Conservation (phyloP, 1,139 yeast genomes). For the Saccharomyces hybrid region DNA sequence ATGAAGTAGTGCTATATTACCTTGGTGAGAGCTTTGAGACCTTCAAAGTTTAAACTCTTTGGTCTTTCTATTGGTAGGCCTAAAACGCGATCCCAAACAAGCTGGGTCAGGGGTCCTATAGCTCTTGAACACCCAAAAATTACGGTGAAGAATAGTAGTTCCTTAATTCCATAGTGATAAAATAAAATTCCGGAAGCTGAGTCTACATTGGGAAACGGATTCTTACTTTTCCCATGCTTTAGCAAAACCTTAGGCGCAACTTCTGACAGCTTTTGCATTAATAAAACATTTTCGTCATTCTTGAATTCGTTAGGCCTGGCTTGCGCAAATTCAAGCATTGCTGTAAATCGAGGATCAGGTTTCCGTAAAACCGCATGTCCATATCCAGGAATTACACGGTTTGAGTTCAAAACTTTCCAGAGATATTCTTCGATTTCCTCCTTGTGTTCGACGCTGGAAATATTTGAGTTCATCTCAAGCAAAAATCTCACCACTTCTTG, state of each 20-base stretch:
- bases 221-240: constrained; percentile 55
- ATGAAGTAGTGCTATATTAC: neutral
- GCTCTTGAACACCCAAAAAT: constrained; percentile 55
- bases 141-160: constrained; percentile 50
- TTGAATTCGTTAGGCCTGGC: constrained; percentile 30
- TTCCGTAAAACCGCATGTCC: constrained; percentile 96
- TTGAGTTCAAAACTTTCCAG: constrained; percentile 86
- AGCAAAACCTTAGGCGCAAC: constrained; percentile 50
- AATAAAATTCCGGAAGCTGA: constrained; percentile 51
- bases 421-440: constrained; percentile 78
- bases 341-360: constrained; percentile 68
- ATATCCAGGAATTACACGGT: constrained; percentile 96
- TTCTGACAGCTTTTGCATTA: constrained; percentile 34
- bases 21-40: constrained; percentile 2
- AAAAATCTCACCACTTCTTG: constrained; percentile 96
- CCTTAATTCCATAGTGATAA: constrained; percentile 52
- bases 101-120: constrained; percentile 50
- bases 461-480: constrained; percentile 68
- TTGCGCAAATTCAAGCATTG: constrained; percentile 34
- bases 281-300: constrained; percentile 29
- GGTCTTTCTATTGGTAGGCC: constrained; percentile 62
- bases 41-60: constrained; percentile 34
- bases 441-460: constrained; percentile 65
- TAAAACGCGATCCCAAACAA: constrained; percentile 52
- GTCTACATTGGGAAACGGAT: constrained; percentile 61